Percentiles rank a stretch among this genome's conserved stretches.
phyloP scores from a whole-genome alignment of 306 rosid genomes.

The Sesbania bispinosa region DNA sequence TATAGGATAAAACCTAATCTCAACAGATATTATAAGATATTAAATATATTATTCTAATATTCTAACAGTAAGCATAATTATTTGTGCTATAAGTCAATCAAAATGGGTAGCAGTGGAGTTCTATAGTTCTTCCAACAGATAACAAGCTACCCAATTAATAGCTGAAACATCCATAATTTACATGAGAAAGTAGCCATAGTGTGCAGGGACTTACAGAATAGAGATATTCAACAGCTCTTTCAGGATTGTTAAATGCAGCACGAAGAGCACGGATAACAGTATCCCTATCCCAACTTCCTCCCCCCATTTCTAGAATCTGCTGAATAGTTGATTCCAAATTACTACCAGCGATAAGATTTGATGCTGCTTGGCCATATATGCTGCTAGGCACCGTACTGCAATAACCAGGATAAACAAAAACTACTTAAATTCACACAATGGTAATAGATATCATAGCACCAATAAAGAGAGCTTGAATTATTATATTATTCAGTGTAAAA shows the following conservation, averaged over 20 bases:
- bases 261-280: constrained; percentile 76
- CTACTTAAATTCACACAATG: neutral
- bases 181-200: neutral
- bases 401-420: constrained; percentile 24
- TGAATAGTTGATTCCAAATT: constrained; percentile 59
- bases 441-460: neutral
- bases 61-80: neutral
- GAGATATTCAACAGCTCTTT: constrained; percentile 82
- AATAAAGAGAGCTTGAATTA: neutral
- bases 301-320: constrained; percentile 80
- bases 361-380: constrained; percentile 59
- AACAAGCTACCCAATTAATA: constrained; percentile 8
- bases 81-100: neutral
- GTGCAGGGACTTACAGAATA: constrained; percentile 65
- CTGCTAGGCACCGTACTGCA: constrained; percentile 55
- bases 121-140: constrained; percentile 11
- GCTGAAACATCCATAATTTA: neutral
- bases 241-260: constrained; percentile 88
- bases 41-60: too few species aligned
- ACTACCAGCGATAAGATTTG: constrained; percentile 64
- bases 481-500: neutral
- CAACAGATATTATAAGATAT: too few species aligned
- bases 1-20: too few species aligned
- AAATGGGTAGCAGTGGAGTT: neutral
- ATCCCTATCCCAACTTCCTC: constrained; percentile 87